Evolutionary conservation across 192 early-diverging fungal genomes (phyloP).

Genomic region (Diversispora epigaea): DNA sequence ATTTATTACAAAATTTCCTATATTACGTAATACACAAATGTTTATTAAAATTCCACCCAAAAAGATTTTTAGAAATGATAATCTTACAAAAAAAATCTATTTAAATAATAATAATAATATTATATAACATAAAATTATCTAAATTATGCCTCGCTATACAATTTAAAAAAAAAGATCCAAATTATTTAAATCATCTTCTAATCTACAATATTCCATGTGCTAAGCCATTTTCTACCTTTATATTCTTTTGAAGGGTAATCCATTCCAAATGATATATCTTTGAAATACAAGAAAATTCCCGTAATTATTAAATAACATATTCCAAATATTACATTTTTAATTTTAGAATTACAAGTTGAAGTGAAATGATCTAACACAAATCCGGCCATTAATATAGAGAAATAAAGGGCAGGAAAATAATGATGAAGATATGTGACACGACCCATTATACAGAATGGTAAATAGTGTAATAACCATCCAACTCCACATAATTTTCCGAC

Average conservation of each 20-base stretch:
- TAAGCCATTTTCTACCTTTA: slow-evolving; percentile 67
- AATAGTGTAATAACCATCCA: slow-evolving; percentile 95
- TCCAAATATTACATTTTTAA: slow-evolving; percentile 44
- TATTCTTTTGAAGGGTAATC: slow-evolving; percentile 59
- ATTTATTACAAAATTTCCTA: no score
- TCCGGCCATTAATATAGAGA: slow-evolving; percentile 78
- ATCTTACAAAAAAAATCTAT: no score
- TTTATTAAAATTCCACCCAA: no score
- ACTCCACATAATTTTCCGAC: slow-evolving; percentile 69
- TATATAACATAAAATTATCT: no score
- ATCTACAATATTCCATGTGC: slow-evolving; percentile 77
- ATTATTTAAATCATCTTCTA: no score
- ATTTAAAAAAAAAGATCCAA: no score
- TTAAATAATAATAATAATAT: no score
- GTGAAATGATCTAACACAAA: slow-evolving; percentile 75
- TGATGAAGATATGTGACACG: slow-evolving; percentile 96
- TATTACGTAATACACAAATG: no score
- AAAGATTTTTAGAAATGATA: no score
- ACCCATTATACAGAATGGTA: slow-evolving; percentile 95
- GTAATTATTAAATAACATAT: slow-evolving; percentile 45
- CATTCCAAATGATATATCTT: slow-evolving; percentile 83
- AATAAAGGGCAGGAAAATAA: slow-evolving; percentile 96
- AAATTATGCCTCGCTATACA: no score
- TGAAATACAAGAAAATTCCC: slow-evolving; percentile 72
- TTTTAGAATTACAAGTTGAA: slow-evolving; percentile 1